Base-by-base conservation (phyloP, 805 yeast species). In the Hanseniaspora taiwanica region DNA sequence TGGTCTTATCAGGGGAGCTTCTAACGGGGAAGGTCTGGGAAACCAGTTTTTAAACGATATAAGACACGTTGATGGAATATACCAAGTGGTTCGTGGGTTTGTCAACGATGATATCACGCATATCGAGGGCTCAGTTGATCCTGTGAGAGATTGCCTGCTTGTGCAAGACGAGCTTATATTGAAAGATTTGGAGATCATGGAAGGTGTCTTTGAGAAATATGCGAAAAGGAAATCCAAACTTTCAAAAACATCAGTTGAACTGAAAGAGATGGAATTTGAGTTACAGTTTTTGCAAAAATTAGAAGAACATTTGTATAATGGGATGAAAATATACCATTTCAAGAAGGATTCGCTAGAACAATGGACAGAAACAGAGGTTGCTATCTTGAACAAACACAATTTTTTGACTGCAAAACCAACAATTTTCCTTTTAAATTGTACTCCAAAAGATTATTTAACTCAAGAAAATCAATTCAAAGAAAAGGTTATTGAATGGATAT, bases 391-490 rank as follows among this genome's bases (percentile, higher is more conserved):
- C 59, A 67, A 72, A 27, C 73, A 82, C 65, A 78, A 76, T 50
- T 72, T 86, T 38, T 60, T 86, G 38, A 85, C 95, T 1, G 86
- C 94, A 3, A 86, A 86, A 55, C 96, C 96, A n/a, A 76, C 87
- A 2, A 73, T 85, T 13, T 78, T 78, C 46, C 57, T 86, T 37
- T 68, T 84, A 44, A 86, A 86, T 52, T 77, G 83, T 16, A 77
- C 76, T 39, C 78, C 76, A 48, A 69, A 67, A 36, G 95, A 85
- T 54, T 85, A 71, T 55, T 57, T 72, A 12, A 51, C 64, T 31
- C 66, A 71, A 48, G 53, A 60, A 43, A 76, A 77, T 55, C 72
- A 72, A 54, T 72, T 73, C 55, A 49, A 68, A 37, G 48, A 54
- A 1, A 66, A 58, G 16, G 77, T 85, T 21, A 51, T 67, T 50